Base-by-base conservation (phyloP, 83 land plant genomes). In the Picea mariana region DNA sequence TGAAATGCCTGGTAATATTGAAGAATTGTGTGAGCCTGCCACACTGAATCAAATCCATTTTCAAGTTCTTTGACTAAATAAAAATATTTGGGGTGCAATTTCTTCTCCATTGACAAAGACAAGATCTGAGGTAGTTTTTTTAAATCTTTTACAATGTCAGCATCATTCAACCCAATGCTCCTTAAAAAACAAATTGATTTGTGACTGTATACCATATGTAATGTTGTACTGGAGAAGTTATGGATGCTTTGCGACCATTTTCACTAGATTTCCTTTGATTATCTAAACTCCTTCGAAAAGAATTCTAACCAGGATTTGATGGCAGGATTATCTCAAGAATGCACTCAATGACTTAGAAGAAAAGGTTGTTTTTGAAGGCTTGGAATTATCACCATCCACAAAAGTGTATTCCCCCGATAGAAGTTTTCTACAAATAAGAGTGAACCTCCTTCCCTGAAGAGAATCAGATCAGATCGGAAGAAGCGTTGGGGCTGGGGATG, bases 151-250 rank as follows among this genome's bases (percentile, higher is more conserved):
- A 31, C 34, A 31, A 31, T 31, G 34, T 31, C 2, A 31, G 34
- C 34, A 31, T 31, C 34, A 31, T 31, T 31, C 34, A 31, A 31
- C 34, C 2, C 34, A 31, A 31, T 90, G 83, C 96, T 92, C 77
- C 96, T 87, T 9, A 95, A 84, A 75, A 27, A 27, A 27, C n/a
- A 93, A 95, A 31, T 93, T 86, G 67, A 95, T 89, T 58, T 94
- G 87, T 9, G 95, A 95, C 26, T 83, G 67, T 44, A 95, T 86
- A 23, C 94, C 96, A 62, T 93, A 90, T 64, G 89, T 88, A 76
- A 95, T 92, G 85, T 93, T 95, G 85, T 95, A 95, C 79, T 92
- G 98, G 52, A 95, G 92, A 18, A 95, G 88, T 81, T 95, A 96
- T 58, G 96, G 98, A 82, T 95, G 98, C 69, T 94, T 91, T 23